Base-by-base conservation (phyloP, 208 protist species). In the Trypanosomatidae sp. region DNA sequence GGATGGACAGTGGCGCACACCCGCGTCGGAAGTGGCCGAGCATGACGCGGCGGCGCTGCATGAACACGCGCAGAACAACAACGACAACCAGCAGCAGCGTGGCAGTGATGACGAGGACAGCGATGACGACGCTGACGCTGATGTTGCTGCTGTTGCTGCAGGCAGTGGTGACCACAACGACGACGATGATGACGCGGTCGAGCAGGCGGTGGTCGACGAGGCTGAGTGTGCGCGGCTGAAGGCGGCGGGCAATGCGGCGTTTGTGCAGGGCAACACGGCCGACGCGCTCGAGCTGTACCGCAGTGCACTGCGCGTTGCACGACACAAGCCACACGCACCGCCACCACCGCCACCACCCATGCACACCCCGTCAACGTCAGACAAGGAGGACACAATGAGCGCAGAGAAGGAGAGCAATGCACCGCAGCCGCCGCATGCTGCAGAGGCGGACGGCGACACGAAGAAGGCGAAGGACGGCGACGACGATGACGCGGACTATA, bases 271-370 rank as follows among this genome's bases (percentile, higher is more conserved):
- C 15, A 41, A 69, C n/a, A 38, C 85, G n/a, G 56, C 33, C 2
- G 72, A 72, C 43, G 84, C 84, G 4, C 59, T 92, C n/a, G 45
- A 47, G 25, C n/a, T 71, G 37, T 92, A 92, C 56, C 70, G 72
- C 16, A 50, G 62, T 15, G 78, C 76, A 6, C 20, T 88, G 22
- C 67, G 64, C 45, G 49, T 44, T 16, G 84, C 79, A 0, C 68
- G 68, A 1, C 41, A 82, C 15, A 84, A 85, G 43, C 78, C 78
- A 4, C n/a, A 68, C 43, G 35, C 24, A 41, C 41, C 30, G 32
- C 10, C 40, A 19, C 16, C 8, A 6, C 26, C 18, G 43, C 33
- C 11, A 27, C 39, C 6, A 18, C 16, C 1, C 24, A 47, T 11
- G 6, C 6, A n/a, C 3, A 51, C 33, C 33, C 45, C 30, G 11